These are phyloP conservation scores for Pugionium cornutum DNA, from an alignment of 345 rosid species.

Conservation along the genomic window DNA sequence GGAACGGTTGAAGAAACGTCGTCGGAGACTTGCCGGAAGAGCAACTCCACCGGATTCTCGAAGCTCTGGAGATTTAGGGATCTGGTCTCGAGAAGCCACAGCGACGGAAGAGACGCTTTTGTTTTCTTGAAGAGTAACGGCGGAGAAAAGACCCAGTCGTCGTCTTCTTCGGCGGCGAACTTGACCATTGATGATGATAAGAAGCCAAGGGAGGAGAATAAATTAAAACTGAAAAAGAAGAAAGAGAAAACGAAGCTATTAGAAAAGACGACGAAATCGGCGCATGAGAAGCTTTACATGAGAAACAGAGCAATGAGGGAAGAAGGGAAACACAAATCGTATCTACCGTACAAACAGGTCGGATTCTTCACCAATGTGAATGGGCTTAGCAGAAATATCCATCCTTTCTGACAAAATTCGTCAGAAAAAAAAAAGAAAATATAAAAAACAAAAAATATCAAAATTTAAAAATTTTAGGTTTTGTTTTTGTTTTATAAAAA, in stretches of 20 bases:
- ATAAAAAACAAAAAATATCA: not conserved
- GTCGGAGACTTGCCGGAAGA: constrained; percentile 54
- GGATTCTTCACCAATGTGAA: constrained; percentile 69
- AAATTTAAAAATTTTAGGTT: not conserved
- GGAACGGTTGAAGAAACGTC: constrained; percentile 48
- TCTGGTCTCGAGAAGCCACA: constrained; percentile 46
- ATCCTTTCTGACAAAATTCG: constrained; percentile 50
- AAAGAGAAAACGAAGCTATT: constrained; percentile 33
- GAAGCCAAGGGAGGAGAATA: constrained; percentile 4
- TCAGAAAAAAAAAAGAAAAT: not conserved
- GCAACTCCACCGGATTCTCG: constrained; percentile 63
- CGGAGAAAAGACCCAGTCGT: constrained; percentile 1
- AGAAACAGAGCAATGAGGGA: constrained; percentile 52
- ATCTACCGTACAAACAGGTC: constrained; percentile 64
- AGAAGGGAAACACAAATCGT: constrained; percentile 57
- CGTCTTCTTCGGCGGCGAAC: constrained; percentile 20
- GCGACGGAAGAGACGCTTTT: constrained; percentile 65
- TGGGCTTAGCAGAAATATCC: constrained; percentile 67
- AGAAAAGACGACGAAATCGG: constrained; percentile 35
- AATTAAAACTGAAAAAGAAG: constrained; percentile 14
- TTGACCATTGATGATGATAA: constrained; percentile 8
- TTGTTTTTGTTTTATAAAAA: not conserved
- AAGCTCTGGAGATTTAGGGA: constrained; percentile 57
- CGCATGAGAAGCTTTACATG: constrained; percentile 56
- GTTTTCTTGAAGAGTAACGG: constrained; percentile 44